These are phyloP conservation scores for Coemansia guatemalensis DNA, from an alignment of 192 early-diverging fungal genomes.

Conservation along the genomic window DNA sequence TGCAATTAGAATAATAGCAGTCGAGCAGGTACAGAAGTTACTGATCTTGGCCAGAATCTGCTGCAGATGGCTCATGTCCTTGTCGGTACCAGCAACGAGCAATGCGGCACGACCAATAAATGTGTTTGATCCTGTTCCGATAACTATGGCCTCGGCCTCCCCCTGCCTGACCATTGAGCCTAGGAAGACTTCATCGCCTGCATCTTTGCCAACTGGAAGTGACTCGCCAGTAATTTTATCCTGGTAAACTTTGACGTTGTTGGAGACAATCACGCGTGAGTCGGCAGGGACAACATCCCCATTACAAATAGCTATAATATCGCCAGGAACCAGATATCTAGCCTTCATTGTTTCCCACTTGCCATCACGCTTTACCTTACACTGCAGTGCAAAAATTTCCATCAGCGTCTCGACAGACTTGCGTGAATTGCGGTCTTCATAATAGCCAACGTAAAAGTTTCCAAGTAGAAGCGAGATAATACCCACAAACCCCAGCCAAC, in stretches of 20 bases:
- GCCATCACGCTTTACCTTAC: constrained; percentile 84
- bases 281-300: constrained; percentile 92
- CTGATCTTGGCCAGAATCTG: constrained; percentile 70
- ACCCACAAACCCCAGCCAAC: constrained; percentile 85
- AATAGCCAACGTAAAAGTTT: constrained; percentile 84
- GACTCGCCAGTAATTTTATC: constrained; percentile 75
- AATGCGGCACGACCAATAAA: constrained; percentile 80
- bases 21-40: constrained; percentile 72
- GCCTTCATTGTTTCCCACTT: constrained; percentile 76
- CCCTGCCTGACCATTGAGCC: constrained; percentile 80
- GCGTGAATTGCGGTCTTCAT: constrained; percentile 87
- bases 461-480: constrained; percentile 75
- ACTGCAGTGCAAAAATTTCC: constrained; percentile 85
- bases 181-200: constrained; percentile 73
- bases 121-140: constrained; percentile 78
- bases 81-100: constrained; percentile 67
- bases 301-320: constrained; percentile 80
- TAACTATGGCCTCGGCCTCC: constrained; percentile 72
- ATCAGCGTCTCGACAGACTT: constrained; percentile 90
- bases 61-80: constrained; percentile 73
- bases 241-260: constrained; percentile 67
- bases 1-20: constrained; percentile 66
- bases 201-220: constrained; percentile 65
- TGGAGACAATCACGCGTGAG: constrained; percentile 72
- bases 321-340: constrained; percentile 79